phyloP scores from a whole-genome alignment of 1,284 basidiomycete species.

The Heterobasidion annosum region DNA sequence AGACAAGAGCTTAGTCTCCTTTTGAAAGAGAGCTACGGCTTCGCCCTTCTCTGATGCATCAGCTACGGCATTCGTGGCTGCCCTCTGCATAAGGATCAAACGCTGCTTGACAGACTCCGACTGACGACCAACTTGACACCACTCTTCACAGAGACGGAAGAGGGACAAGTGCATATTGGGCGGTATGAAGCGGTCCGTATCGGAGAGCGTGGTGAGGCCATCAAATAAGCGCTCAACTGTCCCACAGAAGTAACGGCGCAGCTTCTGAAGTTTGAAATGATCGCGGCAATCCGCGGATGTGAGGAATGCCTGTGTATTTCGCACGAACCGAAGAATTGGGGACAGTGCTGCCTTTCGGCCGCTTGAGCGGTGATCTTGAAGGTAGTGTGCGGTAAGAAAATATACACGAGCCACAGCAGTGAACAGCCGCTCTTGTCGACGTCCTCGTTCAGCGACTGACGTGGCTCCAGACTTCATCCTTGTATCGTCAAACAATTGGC shows the following conservation, averaged over 20 bases:
- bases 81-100: conserved; percentile 66
- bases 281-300: conserved; percentile 65
- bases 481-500: conserved; percentile 77
- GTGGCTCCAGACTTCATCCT: conserved; percentile 39
- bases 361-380: conserved; percentile 65
- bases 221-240: conserved; percentile 84
- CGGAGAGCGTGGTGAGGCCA: conserved; percentile 61
- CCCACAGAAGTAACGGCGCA: conserved; percentile 87
- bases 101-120: conserved; percentile 70
- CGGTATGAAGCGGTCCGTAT: conserved; percentile 73
- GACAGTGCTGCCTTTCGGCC: conserved; percentile 67
- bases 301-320: conserved; percentile 75
- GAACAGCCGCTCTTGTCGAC: conserved; percentile 76
- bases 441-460: conserved; percentile 42
- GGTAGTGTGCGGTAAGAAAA: conserved; percentile 72
- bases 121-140: conserved; percentile 83
- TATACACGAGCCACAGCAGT: conserved; percentile 90
- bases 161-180: conserved; percentile 71
- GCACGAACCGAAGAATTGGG: conserved; percentile 81
- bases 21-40: conserved; percentile 62
- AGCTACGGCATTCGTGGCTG: conserved; percentile 45
- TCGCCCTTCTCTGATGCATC: conserved; percentile 39
- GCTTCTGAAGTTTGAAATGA: conserved; percentile 72
- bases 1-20: conserved; percentile 66
- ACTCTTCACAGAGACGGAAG: conserved; percentile 86